Evolutionary conservation across 2,329 filamentous ascomycete genomes (phyloP).

Genomic region (Chaetoscypha palmicola): DNA sequence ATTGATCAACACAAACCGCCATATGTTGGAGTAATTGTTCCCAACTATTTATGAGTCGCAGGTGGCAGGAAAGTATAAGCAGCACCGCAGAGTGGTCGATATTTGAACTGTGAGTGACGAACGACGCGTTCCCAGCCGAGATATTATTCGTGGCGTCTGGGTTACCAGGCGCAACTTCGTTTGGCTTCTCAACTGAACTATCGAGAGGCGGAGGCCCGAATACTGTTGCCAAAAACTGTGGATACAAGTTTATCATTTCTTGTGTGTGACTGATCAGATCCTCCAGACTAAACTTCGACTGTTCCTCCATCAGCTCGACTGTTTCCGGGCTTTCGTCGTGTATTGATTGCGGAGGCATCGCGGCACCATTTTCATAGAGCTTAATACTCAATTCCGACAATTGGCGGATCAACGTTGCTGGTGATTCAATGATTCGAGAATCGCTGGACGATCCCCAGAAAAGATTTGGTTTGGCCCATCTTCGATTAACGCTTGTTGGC

Average conservation of each 20-base stretch:
- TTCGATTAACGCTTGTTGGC: no score
- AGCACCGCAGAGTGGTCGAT: slow-evolving; percentile 20
- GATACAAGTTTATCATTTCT: slow-evolving; percentile 21
- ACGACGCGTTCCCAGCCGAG: background rate
- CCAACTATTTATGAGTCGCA: slow-evolving; percentile 22
- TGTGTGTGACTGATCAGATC: slow-evolving; percentile 19
- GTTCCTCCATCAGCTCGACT: background rate
- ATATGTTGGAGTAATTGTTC: slow-evolving; percentile 21
- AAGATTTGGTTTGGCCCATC: no score
- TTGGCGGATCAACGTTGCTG: slow-evolving; percentile 17
- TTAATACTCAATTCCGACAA: slow-evolving; percentile 20
- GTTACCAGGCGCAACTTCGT: background rate
- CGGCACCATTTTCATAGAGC: slow-evolving; percentile 16
- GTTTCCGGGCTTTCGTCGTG: slow-evolving; percentile 8
- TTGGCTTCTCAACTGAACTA: background rate
- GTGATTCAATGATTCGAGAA: no score
- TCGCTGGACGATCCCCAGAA: no score
- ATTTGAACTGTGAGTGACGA: background rate
- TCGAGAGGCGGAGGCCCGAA: background rate
- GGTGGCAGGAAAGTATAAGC: slow-evolving; percentile 23
- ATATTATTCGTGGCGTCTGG: background rate
- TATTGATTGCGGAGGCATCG: slow-evolving; percentile 20
- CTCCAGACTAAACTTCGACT: slow-evolving; percentile 13
- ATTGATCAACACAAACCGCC: slow-evolving; percentile 12
- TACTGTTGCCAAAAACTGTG: slow-evolving; percentile 15